These are phyloP conservation scores for Apophysomyces variabilis DNA, from an alignment of 371 early-diverging fungal genomes.

Conservation along the genomic window DNA sequence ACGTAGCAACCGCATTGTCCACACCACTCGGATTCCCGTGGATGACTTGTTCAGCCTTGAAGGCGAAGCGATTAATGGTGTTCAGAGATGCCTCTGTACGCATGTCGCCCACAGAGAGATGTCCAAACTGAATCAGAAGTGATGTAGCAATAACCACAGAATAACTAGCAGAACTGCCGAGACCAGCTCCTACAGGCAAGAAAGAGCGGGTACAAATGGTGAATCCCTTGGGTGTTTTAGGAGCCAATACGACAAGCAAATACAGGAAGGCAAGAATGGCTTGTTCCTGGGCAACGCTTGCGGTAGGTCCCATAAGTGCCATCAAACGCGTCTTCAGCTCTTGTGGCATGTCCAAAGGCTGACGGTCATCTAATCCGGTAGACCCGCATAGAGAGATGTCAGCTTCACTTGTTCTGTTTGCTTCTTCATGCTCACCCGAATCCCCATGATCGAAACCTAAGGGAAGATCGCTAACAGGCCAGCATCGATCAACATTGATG, in stretches of 20 bases:
- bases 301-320: slow-evolving; percentile 14
- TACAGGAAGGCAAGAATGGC: slow-evolving; percentile 54
- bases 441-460: slow-evolving; percentile 20
- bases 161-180: slow-evolving; percentile 96
- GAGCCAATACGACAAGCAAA: slow-evolving; percentile 33
- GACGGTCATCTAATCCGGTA: slow-evolving; percentile 29
- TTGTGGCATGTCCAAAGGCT: slow-evolving; percentile 43
- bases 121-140: slow-evolving; percentile 61
- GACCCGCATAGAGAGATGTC: too few species aligned
- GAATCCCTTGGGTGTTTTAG: slow-evolving; percentile 41
- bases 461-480: slow-evolving; percentile 46
- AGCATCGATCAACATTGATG: slow-evolving; percentile 44
- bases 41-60: slow-evolving; percentile 89
- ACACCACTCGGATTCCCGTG: slow-evolving; percentile 97
- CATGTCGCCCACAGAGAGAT: slow-evolving; percentile 22
- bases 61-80: slow-evolving; percentile 86
- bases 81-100: slow-evolving; percentile 32
- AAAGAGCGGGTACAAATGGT: slow-evolving; percentile 71
- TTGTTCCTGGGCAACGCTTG: slow-evolving; percentile 29
- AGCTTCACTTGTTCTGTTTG: neutral
- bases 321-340: slow-evolving; percentile 24
- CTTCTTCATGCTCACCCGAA: slow-evolving; percentile 20
- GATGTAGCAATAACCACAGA: slow-evolving; percentile 81
- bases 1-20: slow-evolving; percentile 90
- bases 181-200: slow-evolving; percentile 94